Percentiles rank a stretch among this genome's conserved stretches.
phyloP scores from a whole-genome alignment of 106 monocot species.

The Apostasia shenzhenica region DNA sequence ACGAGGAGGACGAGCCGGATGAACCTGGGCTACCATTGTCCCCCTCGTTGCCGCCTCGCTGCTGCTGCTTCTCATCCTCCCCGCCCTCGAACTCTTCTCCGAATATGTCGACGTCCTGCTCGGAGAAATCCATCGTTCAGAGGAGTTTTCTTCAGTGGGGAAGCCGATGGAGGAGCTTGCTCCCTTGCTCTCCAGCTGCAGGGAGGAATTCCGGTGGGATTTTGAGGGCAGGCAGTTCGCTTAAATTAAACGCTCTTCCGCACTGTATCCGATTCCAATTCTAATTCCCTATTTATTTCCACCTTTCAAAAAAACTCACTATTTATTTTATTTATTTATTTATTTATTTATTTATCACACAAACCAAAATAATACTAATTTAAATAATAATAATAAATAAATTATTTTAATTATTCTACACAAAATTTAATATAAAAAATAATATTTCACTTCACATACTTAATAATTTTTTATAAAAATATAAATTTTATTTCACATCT shows the following conservation, averaged over 20 bases:
- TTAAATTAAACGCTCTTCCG: background rate
- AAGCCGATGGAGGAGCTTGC: background rate
- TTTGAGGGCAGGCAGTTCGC: too few species aligned
- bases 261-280: background rate
- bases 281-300: too few species aligned
- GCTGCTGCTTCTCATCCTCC: slow-evolving; percentile 13
- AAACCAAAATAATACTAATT: too few species aligned
- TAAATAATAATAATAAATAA: too few species aligned
- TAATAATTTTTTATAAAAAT: too few species aligned
- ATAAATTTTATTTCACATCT: too few species aligned
- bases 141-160: background rate
- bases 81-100: slow-evolving; percentile 46
- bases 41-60: slow-evolving; percentile 25
- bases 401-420: too few species aligned
- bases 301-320: too few species aligned
- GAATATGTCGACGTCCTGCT: slow-evolving; percentile 65
- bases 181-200: background rate
- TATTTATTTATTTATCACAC: too few species aligned
- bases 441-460: too few species aligned
- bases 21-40: slow-evolving; percentile 40
- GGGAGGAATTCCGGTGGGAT: background rate
- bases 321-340: too few species aligned
- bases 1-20: slow-evolving; percentile 56
- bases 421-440: too few species aligned
- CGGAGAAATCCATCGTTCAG: slow-evolving; percentile 60